Evolutionary conservation across 345 rosid species (phyloP), one percentile per base, ranked within the genome.

Genomic region (Arabidopsis suecica): DNA sequence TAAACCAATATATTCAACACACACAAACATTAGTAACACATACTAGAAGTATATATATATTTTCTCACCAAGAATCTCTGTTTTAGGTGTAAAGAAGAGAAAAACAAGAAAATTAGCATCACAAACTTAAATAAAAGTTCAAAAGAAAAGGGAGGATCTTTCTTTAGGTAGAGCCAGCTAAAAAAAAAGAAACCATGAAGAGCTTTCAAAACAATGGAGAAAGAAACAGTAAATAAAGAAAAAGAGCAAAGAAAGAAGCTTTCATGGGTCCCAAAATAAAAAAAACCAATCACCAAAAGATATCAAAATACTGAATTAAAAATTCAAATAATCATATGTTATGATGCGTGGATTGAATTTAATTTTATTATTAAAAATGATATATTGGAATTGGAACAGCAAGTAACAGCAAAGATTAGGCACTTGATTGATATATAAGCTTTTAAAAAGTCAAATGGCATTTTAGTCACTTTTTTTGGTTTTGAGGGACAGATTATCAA

Each of bases 361-460:
- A 48, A 48, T 45, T 36, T 76, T 68, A 76, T 60, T 50, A 45
- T 70, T 23, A 12, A 61, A 45, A 62, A 25, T 10, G 9, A 69
- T 53, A 45, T 50, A 14, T 59, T 77, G 28, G 76, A 62, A 72
- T 72, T 59, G 40, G 18, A 71, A 78, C 81, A 78, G 80, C 75
- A 76, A 69, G 70, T 53, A 76, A 76, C 79, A 76, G 81, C 81
- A 65, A 71, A 71, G 61, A 77, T 71, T 57, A 71, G 48, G 77
- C 63, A 20, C 48, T 68, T 60, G 69, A 74, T 69, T 62, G 75
- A 56, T 22, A 56, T 50, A 32, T 7, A 33, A 28, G 32, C 3
- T 3, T 1, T 18, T 38, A 59, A 51, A 63, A 71, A 78, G 81
- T 72, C 81, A 72, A 72, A 72, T 59, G 61, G 61, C 72, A 54